Base-by-base conservation (phyloP, 352 stramenopile genomes). In the Globisporangium barbulae region DNA sequence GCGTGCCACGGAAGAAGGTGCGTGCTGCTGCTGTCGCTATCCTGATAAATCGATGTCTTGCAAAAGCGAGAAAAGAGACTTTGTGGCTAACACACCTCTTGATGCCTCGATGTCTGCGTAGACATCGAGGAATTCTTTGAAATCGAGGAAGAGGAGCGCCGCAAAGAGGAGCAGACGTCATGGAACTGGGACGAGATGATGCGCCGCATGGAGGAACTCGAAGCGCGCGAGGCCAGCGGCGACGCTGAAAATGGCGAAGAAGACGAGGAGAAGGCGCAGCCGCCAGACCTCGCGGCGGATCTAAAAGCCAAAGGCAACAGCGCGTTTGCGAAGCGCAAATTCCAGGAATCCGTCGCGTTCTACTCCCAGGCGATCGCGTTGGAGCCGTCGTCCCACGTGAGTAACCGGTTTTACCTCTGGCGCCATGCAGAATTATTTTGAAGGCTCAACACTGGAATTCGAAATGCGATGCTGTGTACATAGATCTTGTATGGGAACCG, bases 341-440 rank as follows among this genome's bases (percentile, higher is more conserved):
- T 98, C 65, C 65, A 81, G 31, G 78, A 78, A 15, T 90, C 93
- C 5, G 76, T 89, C 37, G 72, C 83, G 37, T 83, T 83, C n/a
- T 98, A 98, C 69, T 91, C 86, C 15, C 79, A 96, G 35, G 91
- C 93, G 8, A 97, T 98, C 44, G 72, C 75, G 21, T 42, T 92
- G 50, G 74, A 94, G 6, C 73, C 85, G 8, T 75, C 64, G 9
- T 91, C 85, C 21, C 83, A 94, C 65, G 87, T 96, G 71, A 42
- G 78, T 67, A 28, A 28, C 25, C 25, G 25, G 25, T 28, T 28
- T 25, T 53, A 12, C 5, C 37, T 3, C 21, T 61, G 15, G 35
- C 37, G 15, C 37, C 12, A 15, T 42, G 15, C 42, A 22, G 21
- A 22, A 2, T 22, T 3, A 22, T 5, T 21, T n/a, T 48, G 35